Base-by-base conservation (phyloP, 305 asterid species). In the Fraxinus xanthoxyloides region DNA sequence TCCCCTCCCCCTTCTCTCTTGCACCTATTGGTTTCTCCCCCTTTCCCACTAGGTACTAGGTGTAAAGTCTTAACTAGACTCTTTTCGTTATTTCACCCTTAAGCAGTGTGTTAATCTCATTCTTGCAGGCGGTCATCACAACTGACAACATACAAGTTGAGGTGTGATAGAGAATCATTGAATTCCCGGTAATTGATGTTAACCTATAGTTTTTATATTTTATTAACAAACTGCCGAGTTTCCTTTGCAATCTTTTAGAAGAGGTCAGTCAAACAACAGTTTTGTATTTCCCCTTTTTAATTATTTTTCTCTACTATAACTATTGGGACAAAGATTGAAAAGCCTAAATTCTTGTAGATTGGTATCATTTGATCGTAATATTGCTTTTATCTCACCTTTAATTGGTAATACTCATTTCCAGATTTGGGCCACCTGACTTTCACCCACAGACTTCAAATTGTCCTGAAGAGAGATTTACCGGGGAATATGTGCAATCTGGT, bases 391-490 rank as follows among this genome's bases (percentile, higher is more conserved):
- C 28, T 19, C 12, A 19, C 67, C 67, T 86, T 81, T 72, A 65
- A 80, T 54, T 77, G 81, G 34, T 82, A 77, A 38, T 85, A 32
- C 32, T 4, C 28, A 19, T 80, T 81, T 75, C 31, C 90, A 97
- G 99, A 82, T 97, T 97, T 82, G 98, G 97, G 82, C 97, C 97
- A 38, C 99, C 99, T 79, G 99, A 97, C 84, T 92, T 89, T 86
- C 94, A 91, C 86, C 96, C 98, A 0, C 98, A 87, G 85, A 89
- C 98, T 85, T 90, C 97, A 76, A 89, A 81, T 87, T 93, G 99
- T 85, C 96, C 93, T 0, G 99, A 97, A 88, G 99, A 97, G 93
- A 92, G 93, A 36, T 88, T 94, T 81, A 93, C 90, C 81, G 86
- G 87, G 72, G 98, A 91, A n/a, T 92, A 94, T 92, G 92, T 86